A percentile compares a stretch with the other conserved stretches of the same genome.
Conservation (phyloP, 345 rosid species). For the Acer campestre region DNA sequence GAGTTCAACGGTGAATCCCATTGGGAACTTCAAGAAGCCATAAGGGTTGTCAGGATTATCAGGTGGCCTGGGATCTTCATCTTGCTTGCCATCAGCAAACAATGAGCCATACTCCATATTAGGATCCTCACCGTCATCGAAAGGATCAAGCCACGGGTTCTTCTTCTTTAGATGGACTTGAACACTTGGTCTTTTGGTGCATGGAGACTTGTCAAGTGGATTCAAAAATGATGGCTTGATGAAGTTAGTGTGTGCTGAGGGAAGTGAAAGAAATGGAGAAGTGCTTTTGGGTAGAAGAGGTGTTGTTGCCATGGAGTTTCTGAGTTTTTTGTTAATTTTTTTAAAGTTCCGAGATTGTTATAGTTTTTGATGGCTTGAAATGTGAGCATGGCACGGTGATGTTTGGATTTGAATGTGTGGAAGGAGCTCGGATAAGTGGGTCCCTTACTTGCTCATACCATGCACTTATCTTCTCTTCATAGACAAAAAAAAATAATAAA, state of each 20-base stretch:
- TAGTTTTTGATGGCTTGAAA: neutral
- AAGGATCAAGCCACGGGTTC: slow-evolving; percentile 84
- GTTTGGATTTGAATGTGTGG: slow-evolving; percentile 50
- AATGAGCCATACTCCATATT: slow-evolving; percentile 74
- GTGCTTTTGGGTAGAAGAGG: slow-evolving; percentile 55
- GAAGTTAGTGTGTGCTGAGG: slow-evolving; percentile 28
- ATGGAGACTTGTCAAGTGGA: slow-evolving; percentile 25
- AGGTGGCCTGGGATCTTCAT: slow-evolving; percentile 81
- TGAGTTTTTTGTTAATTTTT: neutral
- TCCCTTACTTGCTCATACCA: slow-evolving; percentile 20
- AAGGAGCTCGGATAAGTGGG: slow-evolving; percentile 74
- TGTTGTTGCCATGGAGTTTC: slow-evolving; percentile 52
- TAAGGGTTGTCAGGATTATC: slow-evolving; percentile 80
- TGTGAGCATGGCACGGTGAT: neutral
- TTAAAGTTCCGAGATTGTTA: neutral
- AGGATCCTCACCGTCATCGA: slow-evolving; percentile 78
- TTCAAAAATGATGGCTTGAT: slow-evolving; percentile 38
- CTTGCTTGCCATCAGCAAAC: slow-evolving; percentile 84
- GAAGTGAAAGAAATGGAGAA: slow-evolving; percentile 42
- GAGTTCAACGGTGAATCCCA: slow-evolving; percentile 72
- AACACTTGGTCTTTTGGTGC: slow-evolving; percentile 28
- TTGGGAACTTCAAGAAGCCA: slow-evolving; percentile 90
- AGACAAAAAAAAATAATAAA: neutral
- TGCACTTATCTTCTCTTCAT: neutral
- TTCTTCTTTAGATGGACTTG: slow-evolving; percentile 57